phyloP scores from a whole-genome alignment of 257 asterid species.

The Solanum piurae region DNA sequence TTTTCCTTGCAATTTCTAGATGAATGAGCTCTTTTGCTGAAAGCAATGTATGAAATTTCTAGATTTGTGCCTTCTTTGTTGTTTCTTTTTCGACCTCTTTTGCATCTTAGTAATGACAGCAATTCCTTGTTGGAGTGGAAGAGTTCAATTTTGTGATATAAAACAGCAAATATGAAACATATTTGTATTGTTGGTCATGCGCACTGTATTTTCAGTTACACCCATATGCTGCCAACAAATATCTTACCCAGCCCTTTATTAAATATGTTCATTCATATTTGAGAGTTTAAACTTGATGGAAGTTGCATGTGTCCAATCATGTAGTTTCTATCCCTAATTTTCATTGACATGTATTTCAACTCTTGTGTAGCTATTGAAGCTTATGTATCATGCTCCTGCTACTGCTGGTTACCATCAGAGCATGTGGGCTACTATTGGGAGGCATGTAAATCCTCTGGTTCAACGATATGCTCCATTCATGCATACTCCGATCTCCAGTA shows the following conservation, averaged over 20 bases:
- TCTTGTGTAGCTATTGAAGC: constrained; percentile 64
- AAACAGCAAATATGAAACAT: neutral
- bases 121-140: neutral
- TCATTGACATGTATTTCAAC: neutral
- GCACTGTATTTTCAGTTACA: neutral
- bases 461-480: constrained; percentile 67
- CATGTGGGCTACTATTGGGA: constrained; percentile 79
- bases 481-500: constrained; percentile 52
- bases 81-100: neutral
- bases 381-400: constrained; percentile 88
- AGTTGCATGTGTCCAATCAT: neutral
- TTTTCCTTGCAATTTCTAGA: neutral
- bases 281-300: neutral
- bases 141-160: neutral
- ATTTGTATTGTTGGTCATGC: neutral
- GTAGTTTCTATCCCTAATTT: neutral
- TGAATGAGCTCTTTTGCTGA: neutral
- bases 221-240: neutral
- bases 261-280: neutral
- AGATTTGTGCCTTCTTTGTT: neutral
- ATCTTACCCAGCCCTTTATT: neutral
- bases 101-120: neutral
- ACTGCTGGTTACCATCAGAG: constrained; percentile 84
- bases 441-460: constrained; percentile 44
- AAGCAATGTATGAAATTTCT: neutral